Base-by-base conservation (phyloP, 78 protist species). In the Chrysochromulina parva region DNA sequence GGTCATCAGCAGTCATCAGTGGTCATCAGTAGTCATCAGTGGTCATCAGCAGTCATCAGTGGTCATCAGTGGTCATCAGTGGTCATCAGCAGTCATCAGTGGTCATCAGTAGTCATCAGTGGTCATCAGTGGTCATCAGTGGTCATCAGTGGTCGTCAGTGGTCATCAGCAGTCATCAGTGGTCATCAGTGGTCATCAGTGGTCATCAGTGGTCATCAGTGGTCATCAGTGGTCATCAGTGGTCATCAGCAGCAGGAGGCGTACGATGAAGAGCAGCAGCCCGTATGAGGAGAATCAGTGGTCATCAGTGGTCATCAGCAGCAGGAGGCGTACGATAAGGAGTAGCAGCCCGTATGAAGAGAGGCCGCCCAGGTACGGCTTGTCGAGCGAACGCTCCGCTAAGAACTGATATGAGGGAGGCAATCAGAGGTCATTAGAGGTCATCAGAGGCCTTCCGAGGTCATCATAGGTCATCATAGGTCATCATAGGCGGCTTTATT, bases 341-440 rank as follows among this genome's bases (percentile, higher is more conserved):
- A 89, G 85, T 10, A 69, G 24, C 48, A 89, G 91, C 28, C 89
- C 87, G 87, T 66, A 89, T 14, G 86, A 38, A 48, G 89, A 52
- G 38, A 89, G 65, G 48, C 91, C 91, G 13, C 91, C 91, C 10
- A 73, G 47, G 73, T 80, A 89, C n/a, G 91, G 88, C 69, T 89
- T 89, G 73, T 89, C 91, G 57, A 89, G 87, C 22, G 47, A 17
- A 14, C 69, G 71, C 52, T 60, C 85, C 20, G 84, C 11, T 5
- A 89, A n/a, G 50, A 88, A 65, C 17, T n/a, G 62, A 7, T 38
- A 38, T 38, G 38, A 38, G 38, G 38, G 38, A 38, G 38, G 38
- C 38, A 38, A 38, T 38, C 38, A 38, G 38, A 38, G 38, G 38
- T 38, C 38, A 38, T 38, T 38, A 38, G 38, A 38, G 38, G 38